Evolutionary conservation across 2,329 filamentous ascomycete genomes (phyloP).

Genomic region (Thelonectria blattea): DNA sequence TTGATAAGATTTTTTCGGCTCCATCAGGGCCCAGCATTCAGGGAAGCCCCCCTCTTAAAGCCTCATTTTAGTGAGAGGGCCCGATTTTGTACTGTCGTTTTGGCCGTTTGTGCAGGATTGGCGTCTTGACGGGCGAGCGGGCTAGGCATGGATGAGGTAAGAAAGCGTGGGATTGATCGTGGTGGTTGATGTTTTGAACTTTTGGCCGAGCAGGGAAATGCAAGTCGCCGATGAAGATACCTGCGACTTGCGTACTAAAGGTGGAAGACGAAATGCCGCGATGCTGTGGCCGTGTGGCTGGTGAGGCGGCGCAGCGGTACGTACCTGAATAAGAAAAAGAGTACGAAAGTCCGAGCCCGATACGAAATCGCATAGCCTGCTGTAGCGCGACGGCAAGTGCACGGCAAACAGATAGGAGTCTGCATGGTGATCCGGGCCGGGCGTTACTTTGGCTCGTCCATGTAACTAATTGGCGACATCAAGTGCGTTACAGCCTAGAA

Average conservation of each 20-base stretch:
- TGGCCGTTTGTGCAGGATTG: not conserved
- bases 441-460: not conserved
- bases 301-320: not conserved
- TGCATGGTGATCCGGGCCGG: conserved; percentile 3
- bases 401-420: not conserved
- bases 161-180: conserved; percentile 9
- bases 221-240: not conserved
- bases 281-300: not conserved
- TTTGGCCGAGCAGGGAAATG: too few relatives aligned
- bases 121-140: not conserved
- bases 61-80: not conserved
- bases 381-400: not conserved
- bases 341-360: conserved; percentile 11
- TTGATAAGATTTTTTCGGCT: conserved; percentile 32
- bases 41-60: conserved; percentile 6
- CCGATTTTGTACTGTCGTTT: conserved; percentile 2
- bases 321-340: conserved; percentile 19
- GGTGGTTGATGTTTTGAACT: too few relatives aligned
- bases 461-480: not conserved
- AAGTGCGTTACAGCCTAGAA: not conserved
- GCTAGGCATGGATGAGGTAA: not conserved
- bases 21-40: conserved; percentile 1
- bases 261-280: too few relatives aligned
- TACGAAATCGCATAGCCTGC: not conserved
- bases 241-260: not conserved